Conservation (phyloP, 306 rosid genomes). For the Abrus precatorius region DNA sequence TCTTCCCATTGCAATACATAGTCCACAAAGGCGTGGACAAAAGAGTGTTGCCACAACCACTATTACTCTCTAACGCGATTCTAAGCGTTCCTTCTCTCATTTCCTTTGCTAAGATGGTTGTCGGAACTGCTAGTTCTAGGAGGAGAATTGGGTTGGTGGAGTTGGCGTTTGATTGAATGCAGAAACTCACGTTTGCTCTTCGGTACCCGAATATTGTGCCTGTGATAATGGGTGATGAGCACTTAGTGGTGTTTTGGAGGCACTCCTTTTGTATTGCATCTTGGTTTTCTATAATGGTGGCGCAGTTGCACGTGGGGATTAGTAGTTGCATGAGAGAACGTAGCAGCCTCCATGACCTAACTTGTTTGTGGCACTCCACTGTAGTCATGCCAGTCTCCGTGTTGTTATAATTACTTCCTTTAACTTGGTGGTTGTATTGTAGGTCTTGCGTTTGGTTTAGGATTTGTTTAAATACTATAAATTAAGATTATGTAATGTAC, state of each 20-base stretch:
- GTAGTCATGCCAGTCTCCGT: constrained; percentile 57
- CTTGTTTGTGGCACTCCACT: constrained; percentile 94
- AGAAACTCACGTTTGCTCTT: constrained; percentile 69
- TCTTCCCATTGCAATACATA: constrained; percentile 75
- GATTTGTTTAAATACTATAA: constrained; percentile 51
- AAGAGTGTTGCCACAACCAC: constrained; percentile 22
- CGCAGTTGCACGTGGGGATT: constrained; percentile 75
- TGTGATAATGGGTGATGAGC: constrained; percentile 44
- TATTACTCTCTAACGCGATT: constrained; percentile 63
- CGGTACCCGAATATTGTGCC: constrained; percentile 87
- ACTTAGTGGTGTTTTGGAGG: neutral
- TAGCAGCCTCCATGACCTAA: constrained; percentile 87
- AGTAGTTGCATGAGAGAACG: constrained; percentile 76
- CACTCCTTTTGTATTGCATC: neutral
- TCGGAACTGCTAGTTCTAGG: constrained; percentile 73
- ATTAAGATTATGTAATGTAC: too few relatives aligned
- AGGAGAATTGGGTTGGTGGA: constrained; percentile 70
- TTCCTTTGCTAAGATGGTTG: constrained; percentile 73
- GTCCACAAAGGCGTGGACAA: constrained; percentile 76
- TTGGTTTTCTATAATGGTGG: constrained; percentile 50
- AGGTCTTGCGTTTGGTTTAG: neutral
- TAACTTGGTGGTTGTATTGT: neutral
- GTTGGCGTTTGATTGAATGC: constrained; percentile 65
- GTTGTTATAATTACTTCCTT: constrained; percentile 19
- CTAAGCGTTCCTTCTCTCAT: constrained; percentile 76